Percentiles rank a stretch among this genome's conserved stretches.
phyloP scores from a whole-genome alignment of 768 basidiomycete species.

The Ramaria sp. region DNA sequence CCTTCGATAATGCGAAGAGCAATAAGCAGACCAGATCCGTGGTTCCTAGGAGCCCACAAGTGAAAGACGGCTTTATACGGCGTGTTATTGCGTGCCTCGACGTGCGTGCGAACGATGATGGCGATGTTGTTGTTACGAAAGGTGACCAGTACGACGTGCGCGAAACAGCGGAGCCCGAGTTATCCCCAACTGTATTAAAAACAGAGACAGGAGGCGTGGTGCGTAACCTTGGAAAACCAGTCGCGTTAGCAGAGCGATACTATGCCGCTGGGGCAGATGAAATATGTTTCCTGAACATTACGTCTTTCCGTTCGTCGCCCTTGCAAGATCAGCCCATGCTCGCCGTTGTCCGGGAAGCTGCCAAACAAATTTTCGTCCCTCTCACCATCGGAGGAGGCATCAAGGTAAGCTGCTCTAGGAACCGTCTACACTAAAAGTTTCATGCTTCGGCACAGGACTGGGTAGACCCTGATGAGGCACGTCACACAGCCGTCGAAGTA shows the following conservation, averaged over 20 bases:
- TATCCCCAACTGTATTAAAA: conserved; percentile 15
- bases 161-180: conserved; percentile 43
- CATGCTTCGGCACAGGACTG: conserved; percentile 35
- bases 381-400: conserved; percentile 98
- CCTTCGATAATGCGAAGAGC: background rate
- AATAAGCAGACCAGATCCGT: background rate
- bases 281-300: conserved; percentile 96
- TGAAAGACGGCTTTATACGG: conserved; percentile 67
- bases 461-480: conserved; percentile 89
- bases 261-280: conserved; percentile 89
- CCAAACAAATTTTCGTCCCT: conserved; percentile 89
- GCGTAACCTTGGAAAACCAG: conserved; percentile 95
- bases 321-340: conserved; percentile 97
- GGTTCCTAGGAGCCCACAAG: background rate
- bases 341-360: conserved; percentile 83
- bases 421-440: background rate
- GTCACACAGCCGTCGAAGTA: conserved; percentile 80
- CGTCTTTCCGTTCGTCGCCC: conserved; percentile 95
- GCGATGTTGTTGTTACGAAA: conserved; percentile 97
- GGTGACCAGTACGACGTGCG: conserved; percentile 99
- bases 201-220: conserved; percentile 60
- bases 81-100: conserved; percentile 97
- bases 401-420: conserved; percentile 30
- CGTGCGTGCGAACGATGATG: conserved; percentile 89
- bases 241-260: conserved; percentile 80